phyloP scores from a whole-genome alignment of 768 basidiomycete genomes.

The Boletus sensibilis region DNA sequence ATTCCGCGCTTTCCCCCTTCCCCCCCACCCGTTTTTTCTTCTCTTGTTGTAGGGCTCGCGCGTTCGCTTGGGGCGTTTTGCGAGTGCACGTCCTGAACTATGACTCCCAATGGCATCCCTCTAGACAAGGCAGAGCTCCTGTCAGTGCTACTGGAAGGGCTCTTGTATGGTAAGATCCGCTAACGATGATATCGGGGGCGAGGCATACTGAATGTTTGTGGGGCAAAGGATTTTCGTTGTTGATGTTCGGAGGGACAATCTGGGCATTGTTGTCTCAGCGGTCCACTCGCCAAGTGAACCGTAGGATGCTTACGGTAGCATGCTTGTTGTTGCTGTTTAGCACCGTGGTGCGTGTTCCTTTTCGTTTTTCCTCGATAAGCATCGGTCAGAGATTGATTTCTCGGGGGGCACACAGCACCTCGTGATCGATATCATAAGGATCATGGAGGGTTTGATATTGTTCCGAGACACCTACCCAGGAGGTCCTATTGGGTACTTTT shows the following conservation, averaged over 20 bases:
- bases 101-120: constrained; percentile 1
- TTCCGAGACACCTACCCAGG: constrained; percentile 17
- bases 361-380: background rate
- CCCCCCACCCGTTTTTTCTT: background rate
- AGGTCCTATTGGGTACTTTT: constrained; percentile 27
- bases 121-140: constrained; percentile 24
- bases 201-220: background rate
- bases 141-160: constrained; percentile 17
- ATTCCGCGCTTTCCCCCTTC: too few species aligned
- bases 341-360: constrained; percentile 24
- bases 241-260: constrained; percentile 36
- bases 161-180: constrained; percentile 18
- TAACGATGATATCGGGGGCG: background rate
- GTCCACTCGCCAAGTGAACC: constrained; percentile 14
- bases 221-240: constrained; percentile 33
- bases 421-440: constrained; percentile 24
- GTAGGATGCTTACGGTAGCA: constrained; percentile 21
- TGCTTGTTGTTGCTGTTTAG: constrained; percentile 32
- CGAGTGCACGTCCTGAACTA: background rate
- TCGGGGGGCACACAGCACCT: constrained; percentile 21
- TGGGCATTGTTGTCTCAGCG: constrained; percentile 20
- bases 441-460: constrained; percentile 27
- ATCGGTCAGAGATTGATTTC: background rate
- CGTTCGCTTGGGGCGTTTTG: background rate
- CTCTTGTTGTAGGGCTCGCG: background rate